These are phyloP conservation scores for Toxicodendron radicans DNA, from an alignment of 345 rosid genomes.

Conservation along the genomic window DNA sequence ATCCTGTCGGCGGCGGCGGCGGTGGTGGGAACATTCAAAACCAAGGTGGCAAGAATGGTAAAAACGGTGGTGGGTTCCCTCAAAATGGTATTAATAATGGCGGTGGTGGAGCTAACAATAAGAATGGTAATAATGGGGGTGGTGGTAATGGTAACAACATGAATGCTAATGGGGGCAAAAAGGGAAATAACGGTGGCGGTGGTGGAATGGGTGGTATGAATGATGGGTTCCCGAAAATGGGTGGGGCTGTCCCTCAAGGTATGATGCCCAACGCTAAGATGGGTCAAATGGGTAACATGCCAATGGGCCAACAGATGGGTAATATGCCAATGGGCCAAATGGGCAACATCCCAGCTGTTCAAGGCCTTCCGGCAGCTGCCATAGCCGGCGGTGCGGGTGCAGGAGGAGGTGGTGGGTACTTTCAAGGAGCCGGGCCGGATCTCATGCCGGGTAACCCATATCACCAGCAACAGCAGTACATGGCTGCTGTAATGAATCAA, in stretches of 20 bases:
- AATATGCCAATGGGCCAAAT: constrained; percentile 38
- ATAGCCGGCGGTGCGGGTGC: constrained; percentile 38
- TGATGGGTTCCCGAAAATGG: constrained; percentile 48
- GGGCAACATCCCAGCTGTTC: constrained; percentile 60
- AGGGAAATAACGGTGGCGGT: constrained; percentile 45
- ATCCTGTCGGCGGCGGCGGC: constrained; percentile 31
- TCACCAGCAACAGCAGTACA: constrained; percentile 62
- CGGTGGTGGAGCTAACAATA: constrained; percentile 33
- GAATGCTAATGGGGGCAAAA: constrained; percentile 44
- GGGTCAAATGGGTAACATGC: constrained; percentile 48
- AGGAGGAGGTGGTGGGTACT: constrained; percentile 47
- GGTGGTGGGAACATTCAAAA: constrained; percentile 38
- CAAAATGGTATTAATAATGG: constrained; percentile 31
- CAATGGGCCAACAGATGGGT: constrained; percentile 55
- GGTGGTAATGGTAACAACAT: constrained; percentile 47
- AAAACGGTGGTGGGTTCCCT: constrained; percentile 35
- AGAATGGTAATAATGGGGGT: constrained; percentile 41
- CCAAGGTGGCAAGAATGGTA: constrained; percentile 50
- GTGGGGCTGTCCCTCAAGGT: constrained; percentile 48
- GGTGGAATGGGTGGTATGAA: constrained; percentile 28
- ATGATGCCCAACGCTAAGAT: constrained; percentile 19
- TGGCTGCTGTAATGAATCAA: constrained; percentile 85
- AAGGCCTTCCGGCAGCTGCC: constrained; percentile 74
- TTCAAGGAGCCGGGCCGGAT: constrained; percentile 65
- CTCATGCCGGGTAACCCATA: constrained; percentile 70